Evolutionary conservation across 129 eudicot genomes (phyloP).

Genomic region (Flaveria linearis): DNA sequence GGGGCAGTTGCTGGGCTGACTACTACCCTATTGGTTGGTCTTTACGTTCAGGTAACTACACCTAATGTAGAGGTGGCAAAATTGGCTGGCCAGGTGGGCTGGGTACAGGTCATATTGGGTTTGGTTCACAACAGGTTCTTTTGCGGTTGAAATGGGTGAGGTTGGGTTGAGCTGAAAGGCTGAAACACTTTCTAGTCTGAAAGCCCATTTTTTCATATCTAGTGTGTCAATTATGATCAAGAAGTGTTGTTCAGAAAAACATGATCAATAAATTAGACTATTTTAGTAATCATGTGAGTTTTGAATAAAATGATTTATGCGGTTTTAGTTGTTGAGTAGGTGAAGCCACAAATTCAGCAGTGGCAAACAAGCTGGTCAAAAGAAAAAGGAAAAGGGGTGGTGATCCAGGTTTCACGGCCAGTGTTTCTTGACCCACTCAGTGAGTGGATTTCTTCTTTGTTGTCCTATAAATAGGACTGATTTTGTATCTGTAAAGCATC

Average conservation of each 20-base stretch:
- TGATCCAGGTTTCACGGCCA: too few species aligned
- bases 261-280: not conserved
- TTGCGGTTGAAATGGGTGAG: not conserved
- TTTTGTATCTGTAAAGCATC: too few species aligned
- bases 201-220: not conserved
- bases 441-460: too few species aligned
- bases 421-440: too few species aligned
- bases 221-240: not conserved
- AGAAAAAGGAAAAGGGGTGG: too few species aligned
- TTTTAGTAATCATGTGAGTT: not conserved
- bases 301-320: not conserved
- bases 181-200: not conserved
- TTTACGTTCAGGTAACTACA: conserved; percentile 82
- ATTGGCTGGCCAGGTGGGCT: not conserved
- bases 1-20: conserved; percentile 99
- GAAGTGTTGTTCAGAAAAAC: not conserved
- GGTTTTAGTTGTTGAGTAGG: not conserved
- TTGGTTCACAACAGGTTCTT: not conserved
- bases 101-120: not conserved
- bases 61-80: not conserved
- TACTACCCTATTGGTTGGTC: conserved; percentile 90
- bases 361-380: too few species aligned
- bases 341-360: too few species aligned
- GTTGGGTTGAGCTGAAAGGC: not conserved
- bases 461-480: too few species aligned